phyloP scores from a whole-genome alignment of 768 basidiomycete genomes.

The Mycena polygramma region DNA sequence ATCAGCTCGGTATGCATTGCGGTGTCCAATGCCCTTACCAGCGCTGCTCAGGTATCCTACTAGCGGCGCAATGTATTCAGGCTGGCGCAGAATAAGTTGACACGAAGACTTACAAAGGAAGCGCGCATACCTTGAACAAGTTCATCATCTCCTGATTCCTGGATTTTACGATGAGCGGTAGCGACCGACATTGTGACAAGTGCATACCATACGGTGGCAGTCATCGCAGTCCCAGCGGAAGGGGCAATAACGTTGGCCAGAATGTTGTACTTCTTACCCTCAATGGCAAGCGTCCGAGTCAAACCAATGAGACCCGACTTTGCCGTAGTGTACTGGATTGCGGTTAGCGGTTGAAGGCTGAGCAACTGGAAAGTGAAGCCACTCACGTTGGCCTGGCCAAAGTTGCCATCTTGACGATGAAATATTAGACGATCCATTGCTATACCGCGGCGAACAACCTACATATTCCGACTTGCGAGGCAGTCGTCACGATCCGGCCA shows the following conservation, averaged over 20 bases:
- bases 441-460: constrained; percentile 46
- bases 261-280: constrained; percentile 93
- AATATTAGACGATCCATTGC: constrained; percentile 1
- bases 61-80: constrained; percentile 92
- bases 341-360: constrained; percentile 23
- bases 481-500: constrained; percentile 95
- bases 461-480: constrained; percentile 94
- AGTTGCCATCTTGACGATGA: constrained; percentile 81
- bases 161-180: constrained; percentile 6
- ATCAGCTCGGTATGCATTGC: background rate
- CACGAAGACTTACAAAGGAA: constrained; percentile 1
- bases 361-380: background rate
- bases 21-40: constrained; percentile 49
- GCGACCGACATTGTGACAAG: background rate
- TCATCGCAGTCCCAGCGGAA: constrained; percentile 93
- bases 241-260: constrained; percentile 90
- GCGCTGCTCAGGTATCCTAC: constrained; percentile 92
- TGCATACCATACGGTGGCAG: constrained; percentile 78
- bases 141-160: constrained; percentile 90
- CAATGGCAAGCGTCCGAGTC: constrained; percentile 90
- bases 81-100: constrained; percentile 49
- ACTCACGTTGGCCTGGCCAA: constrained; percentile 90
- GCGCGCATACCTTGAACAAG: constrained; percentile 77
- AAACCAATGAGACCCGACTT: constrained; percentile 94
- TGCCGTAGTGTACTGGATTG: constrained; percentile 83